Evolutionary conservation across 805 yeast species (phyloP).

Genomic region (Yarrowia porcina): DNA sequence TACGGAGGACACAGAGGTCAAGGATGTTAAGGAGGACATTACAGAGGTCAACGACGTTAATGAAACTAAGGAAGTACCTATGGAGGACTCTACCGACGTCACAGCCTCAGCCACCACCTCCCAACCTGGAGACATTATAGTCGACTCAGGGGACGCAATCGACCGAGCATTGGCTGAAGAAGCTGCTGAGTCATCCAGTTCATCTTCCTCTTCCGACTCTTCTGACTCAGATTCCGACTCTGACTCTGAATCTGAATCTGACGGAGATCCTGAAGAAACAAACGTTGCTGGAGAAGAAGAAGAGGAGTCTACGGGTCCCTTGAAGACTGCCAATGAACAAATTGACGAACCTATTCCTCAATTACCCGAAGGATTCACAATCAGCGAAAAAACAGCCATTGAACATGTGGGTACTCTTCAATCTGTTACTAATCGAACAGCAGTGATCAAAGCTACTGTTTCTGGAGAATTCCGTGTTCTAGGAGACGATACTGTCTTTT

Average conservation of each 20-base stretch:
- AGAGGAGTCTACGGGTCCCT: slow-evolving; percentile 6
- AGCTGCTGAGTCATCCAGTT: too few species aligned
- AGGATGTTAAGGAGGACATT: not conserved
- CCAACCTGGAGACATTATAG: not conserved
- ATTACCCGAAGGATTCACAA: slow-evolving; percentile 62
- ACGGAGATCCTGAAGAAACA: slow-evolving; percentile 7
- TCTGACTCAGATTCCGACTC: not conserved
- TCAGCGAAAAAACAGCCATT: slow-evolving; percentile 60
- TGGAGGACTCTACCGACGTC: too few species aligned
- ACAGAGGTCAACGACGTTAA: not conserved
- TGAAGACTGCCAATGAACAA: slow-evolving; percentile 53
- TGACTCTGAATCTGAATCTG: slow-evolving; percentile 8
- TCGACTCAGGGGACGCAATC: slow-evolving; percentile 6
- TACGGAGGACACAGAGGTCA: not conserved
- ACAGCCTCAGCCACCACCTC: too few species aligned
- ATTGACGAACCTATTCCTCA: slow-evolving; percentile 62
- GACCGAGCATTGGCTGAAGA: slow-evolving; percentile 15
- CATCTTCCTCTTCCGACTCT: too few species aligned
- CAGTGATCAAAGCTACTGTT: slow-evolving; percentile 63
- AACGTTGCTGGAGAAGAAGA: slow-evolving; percentile 6
- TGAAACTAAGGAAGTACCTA: too few species aligned
- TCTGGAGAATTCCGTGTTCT: slow-evolving; percentile 85
- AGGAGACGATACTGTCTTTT: slow-evolving; percentile 69
- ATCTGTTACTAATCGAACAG: slow-evolving; percentile 66
- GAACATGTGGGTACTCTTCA: slow-evolving; percentile 68